Evolutionary conservation across 2,329 filamentous ascomycete species (phyloP).

Genomic region (Hirsutella minnesotensis): DNA sequence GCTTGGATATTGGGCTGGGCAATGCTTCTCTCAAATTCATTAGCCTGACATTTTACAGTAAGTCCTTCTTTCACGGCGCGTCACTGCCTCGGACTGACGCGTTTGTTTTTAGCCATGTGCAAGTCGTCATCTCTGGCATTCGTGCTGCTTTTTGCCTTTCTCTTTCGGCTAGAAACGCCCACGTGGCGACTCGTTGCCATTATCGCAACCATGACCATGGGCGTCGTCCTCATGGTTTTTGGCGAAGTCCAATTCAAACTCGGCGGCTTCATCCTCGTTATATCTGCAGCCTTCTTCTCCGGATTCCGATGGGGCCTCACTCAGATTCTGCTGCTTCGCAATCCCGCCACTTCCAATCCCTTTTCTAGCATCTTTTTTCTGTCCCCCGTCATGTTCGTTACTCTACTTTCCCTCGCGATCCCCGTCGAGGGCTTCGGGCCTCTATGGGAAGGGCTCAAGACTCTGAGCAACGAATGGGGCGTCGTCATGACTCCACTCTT

Average conservation of each 20-base stretch:
- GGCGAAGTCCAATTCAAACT: conserved; percentile 85
- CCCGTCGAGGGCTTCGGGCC: conserved; percentile 70
- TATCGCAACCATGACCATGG: conserved; percentile 82
- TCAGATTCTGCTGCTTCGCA: conserved; percentile 85
- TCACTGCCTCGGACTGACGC: conserved; percentile 11
- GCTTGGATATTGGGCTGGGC: conserved; percentile 87
- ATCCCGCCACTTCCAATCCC: conserved; percentile 89
- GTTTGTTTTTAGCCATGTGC: conserved; percentile 64
- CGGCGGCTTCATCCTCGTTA: conserved; percentile 82
- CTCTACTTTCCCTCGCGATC: conserved; percentile 67
- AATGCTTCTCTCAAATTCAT: conserved; percentile 96
- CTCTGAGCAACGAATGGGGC: conserved; percentile 58
- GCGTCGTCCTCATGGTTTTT: conserved; percentile 96
- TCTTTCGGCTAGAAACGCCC: conserved; percentile 81
- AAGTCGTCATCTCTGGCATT: conserved; percentile 95
- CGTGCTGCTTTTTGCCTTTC: conserved; percentile 86
- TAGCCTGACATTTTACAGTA: conserved; percentile 89
- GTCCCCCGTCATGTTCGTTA: conserved; percentile 91
- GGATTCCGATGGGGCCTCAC: conserved; percentile 98
- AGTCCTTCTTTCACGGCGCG: conserved; percentile 15
- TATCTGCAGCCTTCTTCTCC: conserved; percentile 86
- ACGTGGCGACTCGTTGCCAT: conserved; percentile 79
- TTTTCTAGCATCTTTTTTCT: conserved; percentile 97
- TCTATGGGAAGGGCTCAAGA: conserved; percentile 53
- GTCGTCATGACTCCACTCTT: conserved; percentile 53